Base-by-base conservation (phyloP, 106 monocot genomes). In the Triglochin maritima region DNA sequence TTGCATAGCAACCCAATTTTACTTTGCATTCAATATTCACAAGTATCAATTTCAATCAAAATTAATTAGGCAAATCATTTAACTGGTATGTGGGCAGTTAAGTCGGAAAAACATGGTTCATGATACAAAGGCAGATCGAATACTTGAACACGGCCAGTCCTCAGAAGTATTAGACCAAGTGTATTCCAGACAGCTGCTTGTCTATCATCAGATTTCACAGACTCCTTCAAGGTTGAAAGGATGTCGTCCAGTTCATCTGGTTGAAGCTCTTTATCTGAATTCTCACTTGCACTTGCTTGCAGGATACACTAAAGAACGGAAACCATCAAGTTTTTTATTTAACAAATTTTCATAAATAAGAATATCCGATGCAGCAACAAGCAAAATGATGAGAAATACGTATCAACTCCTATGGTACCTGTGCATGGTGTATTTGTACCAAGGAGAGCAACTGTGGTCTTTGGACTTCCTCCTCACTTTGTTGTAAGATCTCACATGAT, bases 131-230 rank as follows among this genome's bases (percentile, higher is more conserved):
- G 6, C 2, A 12, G 51, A 64, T 45, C 55, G 16, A 5, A 59
- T 48, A 98, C 96, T 81, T 92, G 85, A 51, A 86, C 42, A 47
- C 85, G 91, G 49, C 88, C 80, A 64, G 75, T 88, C 57, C 82
- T 85, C 59, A 98, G 81, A 82, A 98, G 88, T 64, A 98, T 77
- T 51, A 84, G 60, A 64, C 91, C 91, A 84, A 98, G 91, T 71
- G 88, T 86, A 64, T 92, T 98, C 96, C 96, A 98, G 56, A 98
- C 74, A 77, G 86, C 76, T 70, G 88, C 86, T 45, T 98, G 85
- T 65, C 80, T 98, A 4, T 58, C 63, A 84, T 98, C 96, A 60
- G 71, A 77, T 60, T 82, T 79, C 74, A 91, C 71, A 15, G 96
- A 91, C 63, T 75, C 70, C 63, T 86, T 90, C 72, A 98, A 66